Conservation (phyloP, 2,329 filamentous ascomycete genomes). For the Talaromyces marneffei region DNA sequence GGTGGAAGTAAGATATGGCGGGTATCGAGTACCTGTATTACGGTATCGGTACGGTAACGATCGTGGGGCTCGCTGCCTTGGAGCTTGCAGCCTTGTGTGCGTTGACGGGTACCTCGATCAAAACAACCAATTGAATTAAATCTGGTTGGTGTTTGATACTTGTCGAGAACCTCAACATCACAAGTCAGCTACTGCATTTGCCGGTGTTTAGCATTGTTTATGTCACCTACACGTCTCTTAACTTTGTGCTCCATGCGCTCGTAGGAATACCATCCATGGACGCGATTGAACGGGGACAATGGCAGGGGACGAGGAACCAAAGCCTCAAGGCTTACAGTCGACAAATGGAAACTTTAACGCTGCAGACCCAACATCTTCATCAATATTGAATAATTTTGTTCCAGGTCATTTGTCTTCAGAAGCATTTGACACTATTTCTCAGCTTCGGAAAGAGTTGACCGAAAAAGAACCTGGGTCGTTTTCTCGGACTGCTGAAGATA, state of each 20-base stretch:
- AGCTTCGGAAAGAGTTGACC: slow-evolving; percentile 62
- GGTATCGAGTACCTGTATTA: neutral
- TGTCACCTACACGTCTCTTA: neutral
- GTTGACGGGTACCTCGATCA: neutral
- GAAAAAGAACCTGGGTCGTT: slow-evolving; percentile 39
- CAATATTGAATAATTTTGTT: slow-evolving; percentile 80
- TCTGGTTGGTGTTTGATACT: neutral
- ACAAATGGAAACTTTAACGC: slow-evolving; percentile 20
- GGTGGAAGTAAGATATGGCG: neutral
- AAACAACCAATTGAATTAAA: neutral
- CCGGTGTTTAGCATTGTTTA: neutral
- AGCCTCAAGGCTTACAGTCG: slow-evolving; percentile 14
- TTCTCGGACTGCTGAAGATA: slow-evolving; percentile 55
- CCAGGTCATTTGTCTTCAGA: slow-evolving; percentile 71
- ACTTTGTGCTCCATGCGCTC: neutral
- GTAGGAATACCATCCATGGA: slow-evolving; percentile 8
- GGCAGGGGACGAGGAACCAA: slow-evolving; percentile 22
- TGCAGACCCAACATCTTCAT: slow-evolving; percentile 48
- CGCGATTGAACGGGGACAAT: slow-evolving; percentile 17
- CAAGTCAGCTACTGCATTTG: neutral
- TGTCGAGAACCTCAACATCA: neutral
- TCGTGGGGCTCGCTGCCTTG: neutral
- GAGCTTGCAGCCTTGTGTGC: neutral
- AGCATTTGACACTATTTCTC: slow-evolving; percentile 64
- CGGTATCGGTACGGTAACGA: neutral